phyloP scores from a whole-genome alignment of 768 basidiomycete species.

The Fistulinella prunicolor region DNA sequence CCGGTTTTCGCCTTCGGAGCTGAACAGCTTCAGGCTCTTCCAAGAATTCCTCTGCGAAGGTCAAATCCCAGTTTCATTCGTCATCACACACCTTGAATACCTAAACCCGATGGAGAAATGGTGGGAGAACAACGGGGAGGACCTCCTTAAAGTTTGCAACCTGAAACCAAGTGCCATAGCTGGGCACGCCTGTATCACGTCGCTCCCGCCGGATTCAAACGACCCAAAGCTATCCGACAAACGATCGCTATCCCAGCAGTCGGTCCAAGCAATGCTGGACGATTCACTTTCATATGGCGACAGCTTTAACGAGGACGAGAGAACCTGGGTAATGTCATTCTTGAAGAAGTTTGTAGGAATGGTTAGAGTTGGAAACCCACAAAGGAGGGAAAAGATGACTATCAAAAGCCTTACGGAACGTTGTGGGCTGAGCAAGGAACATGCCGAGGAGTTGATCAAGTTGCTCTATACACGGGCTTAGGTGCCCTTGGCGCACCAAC shows the following conservation, averaged over 20 bases:
- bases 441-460: constrained; percentile 18
- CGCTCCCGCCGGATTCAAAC: constrained; percentile 3
- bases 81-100: constrained; percentile 39
- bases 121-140: constrained; percentile 25
- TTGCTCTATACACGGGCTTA: constrained; percentile 7
- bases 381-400: constrained; percentile 11
- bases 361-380: constrained; percentile 6
- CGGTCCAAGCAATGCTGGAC: constrained; percentile 18
- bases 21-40: constrained; percentile 35
- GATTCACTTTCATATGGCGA: constrained; percentile 19
- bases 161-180: constrained; percentile 13
- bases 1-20: constrained; percentile 26
- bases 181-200: constrained; percentile 32
- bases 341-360: constrained; percentile 20
- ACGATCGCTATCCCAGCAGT: constrained; percentile 11
- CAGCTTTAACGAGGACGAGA: constrained; percentile 14
- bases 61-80: constrained; percentile 37
- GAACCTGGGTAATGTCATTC: constrained; percentile 24
- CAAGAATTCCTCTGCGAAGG: constrained; percentile 37
- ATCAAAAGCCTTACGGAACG: constrained; percentile 10
- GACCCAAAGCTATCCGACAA: constrained; percentile 9
- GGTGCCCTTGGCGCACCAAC: neutral
- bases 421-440: constrained; percentile 15
- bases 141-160: constrained; percentile 9
- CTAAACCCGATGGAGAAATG: constrained; percentile 29